Percentiles rank a stretch among this genome's conserved stretches.
phyloP scores from a whole-genome alignment of 495 filamentous ascomycete genomes.

The Penicillium mononematosum region DNA sequence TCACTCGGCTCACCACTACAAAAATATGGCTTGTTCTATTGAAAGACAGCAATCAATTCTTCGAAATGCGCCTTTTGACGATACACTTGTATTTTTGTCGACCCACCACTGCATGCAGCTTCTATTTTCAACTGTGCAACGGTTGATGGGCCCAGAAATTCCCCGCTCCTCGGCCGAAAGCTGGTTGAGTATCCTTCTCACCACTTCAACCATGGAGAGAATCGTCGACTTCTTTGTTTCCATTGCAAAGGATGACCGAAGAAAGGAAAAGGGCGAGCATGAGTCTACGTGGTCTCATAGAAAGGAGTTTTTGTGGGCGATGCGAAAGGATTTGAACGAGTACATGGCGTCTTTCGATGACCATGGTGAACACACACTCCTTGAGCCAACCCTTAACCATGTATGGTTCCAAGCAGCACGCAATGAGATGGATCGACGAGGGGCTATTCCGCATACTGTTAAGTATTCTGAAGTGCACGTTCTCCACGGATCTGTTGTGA shows the following conservation, averaged over 20 bases:
- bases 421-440: slow-evolving; percentile 25
- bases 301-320: slow-evolving; percentile 31
- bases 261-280: not conserved
- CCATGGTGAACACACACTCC: not conserved
- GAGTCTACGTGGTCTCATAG: slow-evolving; percentile 25
- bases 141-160: slow-evolving; percentile 33
- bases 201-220: slow-evolving; percentile 30
- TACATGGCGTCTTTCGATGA: slow-evolving; percentile 14
- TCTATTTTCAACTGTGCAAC: slow-evolving; percentile 28
- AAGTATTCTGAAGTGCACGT: slow-evolving; percentile 23
- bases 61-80: slow-evolving; percentile 28
- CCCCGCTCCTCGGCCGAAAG: slow-evolving; percentile 23
- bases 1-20: slow-evolving; percentile 1
- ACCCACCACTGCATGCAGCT: slow-evolving; percentile 34
- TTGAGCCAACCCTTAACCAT: slow-evolving; percentile 17
- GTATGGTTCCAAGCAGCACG: slow-evolving; percentile 33
- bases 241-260: slow-evolving; percentile 22
- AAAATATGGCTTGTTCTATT: slow-evolving; percentile 6
- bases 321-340: slow-evolving; percentile 27
- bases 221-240: slow-evolving; percentile 28
- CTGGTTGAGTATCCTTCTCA: slow-evolving; percentile 33
- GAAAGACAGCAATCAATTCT: slow-evolving; percentile 27
- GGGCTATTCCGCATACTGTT: slow-evolving; percentile 27
- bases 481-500: slow-evolving; percentile 24
- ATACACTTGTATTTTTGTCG: slow-evolving; percentile 24